Evolutionary conservation across 495 filamentous ascomycete species (phyloP).

Genomic region (Podospora tetraspora): DNA sequence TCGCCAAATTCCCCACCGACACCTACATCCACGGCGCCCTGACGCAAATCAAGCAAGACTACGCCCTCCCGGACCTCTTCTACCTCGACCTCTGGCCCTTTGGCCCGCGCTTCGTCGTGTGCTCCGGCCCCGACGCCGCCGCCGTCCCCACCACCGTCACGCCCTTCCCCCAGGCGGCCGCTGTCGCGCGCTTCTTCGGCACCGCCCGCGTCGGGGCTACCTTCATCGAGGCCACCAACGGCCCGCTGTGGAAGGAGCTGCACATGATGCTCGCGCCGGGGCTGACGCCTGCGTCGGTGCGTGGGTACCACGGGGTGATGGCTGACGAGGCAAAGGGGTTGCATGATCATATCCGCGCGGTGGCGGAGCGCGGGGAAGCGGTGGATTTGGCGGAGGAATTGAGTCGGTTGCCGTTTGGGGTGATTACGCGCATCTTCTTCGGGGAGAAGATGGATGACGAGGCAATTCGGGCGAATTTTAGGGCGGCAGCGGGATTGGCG

Average conservation of each 20-base stretch:
- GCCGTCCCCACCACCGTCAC: not conserved
- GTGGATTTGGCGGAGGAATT: not conserved
- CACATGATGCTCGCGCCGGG: conserved; percentile 2
- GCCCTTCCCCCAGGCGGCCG: not conserved
- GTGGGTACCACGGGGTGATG: not conserved
- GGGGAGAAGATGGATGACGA: not conserved
- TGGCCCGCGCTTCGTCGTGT: not conserved
- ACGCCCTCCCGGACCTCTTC: conserved; percentile 1
- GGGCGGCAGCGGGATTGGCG: not conserved
- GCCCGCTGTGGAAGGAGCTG: not conserved
- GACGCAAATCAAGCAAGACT: not conserved
- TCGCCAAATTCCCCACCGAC: not conserved
- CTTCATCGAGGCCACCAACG: conserved; percentile 4
- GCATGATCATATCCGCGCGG: not conserved
- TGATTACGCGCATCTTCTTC: not conserved
- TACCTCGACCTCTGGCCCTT: not conserved
- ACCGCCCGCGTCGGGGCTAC: not conserved
- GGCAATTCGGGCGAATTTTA: not conserved
- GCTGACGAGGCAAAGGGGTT: not conserved
- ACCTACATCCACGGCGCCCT: not conserved
- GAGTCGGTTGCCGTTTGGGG: not conserved
- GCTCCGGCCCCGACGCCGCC: not conserved
- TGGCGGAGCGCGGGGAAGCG: not conserved
- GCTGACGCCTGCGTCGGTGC: not conserved
- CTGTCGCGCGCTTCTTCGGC: not conserved